Base-by-base conservation (phyloP, 2,329 filamentous ascomycete species). In the Exophiala oligosperma region DNA sequence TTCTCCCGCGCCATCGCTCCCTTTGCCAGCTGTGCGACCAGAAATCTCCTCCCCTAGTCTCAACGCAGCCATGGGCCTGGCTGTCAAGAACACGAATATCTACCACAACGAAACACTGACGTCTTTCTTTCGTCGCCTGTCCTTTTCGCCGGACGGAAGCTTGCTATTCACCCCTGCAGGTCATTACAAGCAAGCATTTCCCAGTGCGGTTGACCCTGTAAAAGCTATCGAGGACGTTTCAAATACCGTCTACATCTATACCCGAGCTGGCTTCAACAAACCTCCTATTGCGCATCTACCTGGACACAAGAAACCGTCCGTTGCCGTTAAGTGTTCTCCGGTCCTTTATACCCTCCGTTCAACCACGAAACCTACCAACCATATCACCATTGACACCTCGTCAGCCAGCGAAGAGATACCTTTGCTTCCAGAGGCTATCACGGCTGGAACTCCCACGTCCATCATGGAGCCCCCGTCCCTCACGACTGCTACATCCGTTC, bases 201-300 rank as follows among this genome's bases (percentile, higher is more conserved):
- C 80, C 23, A 84, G 85, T 49, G 78, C 87, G 23, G 83, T 84
- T 49, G 89, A 92, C 62, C 76, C 80, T n/a, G 71, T 80, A 1
- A 96, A 92, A 72, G 82, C 85, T 0, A 83, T 83, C 0, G 93
- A 94, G 66, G 93, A 99, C 65, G 83, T 97, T 52, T 92, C 90
- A 67, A 99, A 99, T 71, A 99, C 94, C 0, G 95, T 99, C 23
- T 99, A 99, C 74, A 94, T 99, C 54, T 99, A 99, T 74, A 97
- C 93, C 0, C 83, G 94, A 67, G 94, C 92, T 29, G 94, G 94
- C 24, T 91, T 99, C 70, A 97, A 97, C 76, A 97, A 95, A 72
- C 92, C 94, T 1, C 94, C 94, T 2, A 89, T 97, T 57, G 92
- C 93, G 5, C 94, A 97, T 74, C 81, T 99, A 5, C 94, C 94